Conservation (phyloP, 1,284 basidiomycete genomes). For the Meripilus lineatus region DNA sequence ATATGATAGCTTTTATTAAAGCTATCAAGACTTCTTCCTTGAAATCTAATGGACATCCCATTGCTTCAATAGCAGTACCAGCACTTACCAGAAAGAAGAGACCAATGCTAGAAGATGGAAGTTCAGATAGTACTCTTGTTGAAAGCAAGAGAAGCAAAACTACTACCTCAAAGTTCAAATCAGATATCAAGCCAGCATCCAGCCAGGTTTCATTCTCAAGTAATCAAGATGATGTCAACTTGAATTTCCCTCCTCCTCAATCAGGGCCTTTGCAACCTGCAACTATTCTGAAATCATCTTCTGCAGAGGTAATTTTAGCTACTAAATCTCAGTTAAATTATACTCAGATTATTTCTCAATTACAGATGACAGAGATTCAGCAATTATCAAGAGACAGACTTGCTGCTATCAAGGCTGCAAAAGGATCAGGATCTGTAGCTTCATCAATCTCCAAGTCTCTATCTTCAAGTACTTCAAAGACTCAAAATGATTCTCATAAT, state of each 20-base stretch:
- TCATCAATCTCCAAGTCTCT: too few relatives aligned
- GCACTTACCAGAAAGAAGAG: background rate
- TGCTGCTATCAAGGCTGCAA: background rate
- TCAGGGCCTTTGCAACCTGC: background rate
- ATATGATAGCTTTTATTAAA: conserved; percentile 34
- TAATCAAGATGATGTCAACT: background rate
- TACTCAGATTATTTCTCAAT: background rate
- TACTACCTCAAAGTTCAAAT: background rate
- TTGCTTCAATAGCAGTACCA: conserved; percentile 10
- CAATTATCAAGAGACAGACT: background rate
- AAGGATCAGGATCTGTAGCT: background rate
- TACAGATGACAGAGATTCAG: background rate
- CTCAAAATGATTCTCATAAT: too few relatives aligned
- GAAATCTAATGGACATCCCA: conserved; percentile 20
- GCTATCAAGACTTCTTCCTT: conserved; percentile 19
- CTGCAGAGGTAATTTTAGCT: background rate
- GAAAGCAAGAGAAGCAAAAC: background rate
- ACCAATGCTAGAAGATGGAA: background rate
- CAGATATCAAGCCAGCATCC: background rate
- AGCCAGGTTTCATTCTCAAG: background rate
- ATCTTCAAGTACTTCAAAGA: too few relatives aligned
- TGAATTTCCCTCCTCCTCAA: background rate
- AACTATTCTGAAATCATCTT: background rate
- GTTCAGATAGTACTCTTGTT: background rate
- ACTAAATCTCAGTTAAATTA: background rate